Evolutionary conservation across 768 basidiomycete species (phyloP).

Genomic region (Xerocomellus chrysenteron): DNA sequence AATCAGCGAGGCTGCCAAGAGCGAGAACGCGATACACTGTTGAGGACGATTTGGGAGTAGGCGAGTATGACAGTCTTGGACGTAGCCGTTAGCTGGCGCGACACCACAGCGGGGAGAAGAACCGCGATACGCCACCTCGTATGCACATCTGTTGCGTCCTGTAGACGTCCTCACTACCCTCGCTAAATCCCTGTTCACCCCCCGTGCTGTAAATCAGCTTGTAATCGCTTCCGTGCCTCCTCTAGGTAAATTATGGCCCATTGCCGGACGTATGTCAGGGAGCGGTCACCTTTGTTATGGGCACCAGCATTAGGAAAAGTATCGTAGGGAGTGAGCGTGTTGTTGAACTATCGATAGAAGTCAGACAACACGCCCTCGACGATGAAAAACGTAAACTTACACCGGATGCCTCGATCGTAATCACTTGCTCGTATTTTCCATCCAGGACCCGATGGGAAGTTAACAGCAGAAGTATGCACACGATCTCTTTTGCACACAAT

Average conservation of each 20-base stretch:
- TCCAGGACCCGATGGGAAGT: too few species aligned
- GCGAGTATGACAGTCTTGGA: slow-evolving; percentile 85
- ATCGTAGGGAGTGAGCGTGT: slow-evolving; percentile 85
- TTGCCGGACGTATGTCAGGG: slow-evolving; percentile 49
- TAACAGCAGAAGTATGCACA: too few species aligned
- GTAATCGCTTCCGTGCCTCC: slow-evolving; percentile 61
- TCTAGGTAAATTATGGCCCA: slow-evolving; percentile 78
- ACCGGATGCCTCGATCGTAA: too few species aligned
- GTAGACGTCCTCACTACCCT: too few species aligned
- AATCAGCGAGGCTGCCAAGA: not conserved
- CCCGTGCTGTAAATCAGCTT: slow-evolving; percentile 33
- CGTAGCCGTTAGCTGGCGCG: not conserved
- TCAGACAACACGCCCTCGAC: not conserved
- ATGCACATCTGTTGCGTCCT: slow-evolving; percentile 84
- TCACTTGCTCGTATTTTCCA: too few species aligned
- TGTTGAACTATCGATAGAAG: slow-evolving; percentile 61
- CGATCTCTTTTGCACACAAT: too few species aligned
- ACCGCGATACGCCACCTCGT: slow-evolving; percentile 61
- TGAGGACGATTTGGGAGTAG: slow-evolving; percentile 55
- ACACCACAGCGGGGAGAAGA: too few species aligned
- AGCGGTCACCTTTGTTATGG: too few species aligned
- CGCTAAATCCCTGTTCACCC: slow-evolving; percentile 48
- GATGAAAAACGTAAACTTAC: too few species aligned
- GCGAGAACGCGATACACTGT: too few species aligned
- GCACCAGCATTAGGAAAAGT: slow-evolving; percentile 62